These are phyloP conservation scores for Vaccinium darrowii DNA, from an alignment of 148 eudicot species.

Conservation along the genomic window DNA sequence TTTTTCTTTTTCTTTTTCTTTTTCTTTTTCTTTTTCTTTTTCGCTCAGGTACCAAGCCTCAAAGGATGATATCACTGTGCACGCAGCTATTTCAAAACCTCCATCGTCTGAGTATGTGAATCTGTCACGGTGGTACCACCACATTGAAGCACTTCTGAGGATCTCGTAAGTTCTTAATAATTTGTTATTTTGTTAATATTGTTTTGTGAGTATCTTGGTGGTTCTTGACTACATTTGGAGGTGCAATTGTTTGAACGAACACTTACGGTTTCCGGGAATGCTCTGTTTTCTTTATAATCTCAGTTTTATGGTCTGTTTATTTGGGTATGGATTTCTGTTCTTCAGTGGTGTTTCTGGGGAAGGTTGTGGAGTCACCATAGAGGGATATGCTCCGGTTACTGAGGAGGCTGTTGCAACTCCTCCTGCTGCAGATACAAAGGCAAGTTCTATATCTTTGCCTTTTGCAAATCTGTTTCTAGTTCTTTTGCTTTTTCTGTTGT, in stretches of 20 bases:
- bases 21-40: background rate
- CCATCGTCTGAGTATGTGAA: conserved; percentile 73
- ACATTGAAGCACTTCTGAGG: conserved; percentile 87
- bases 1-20: too few relatives aligned
- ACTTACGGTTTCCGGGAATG: background rate
- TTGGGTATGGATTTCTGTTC: background rate
- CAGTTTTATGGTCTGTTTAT: background rate
- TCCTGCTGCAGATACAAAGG: conserved; percentile 70
- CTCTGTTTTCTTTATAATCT: background rate
- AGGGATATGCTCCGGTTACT: conserved; percentile 62
- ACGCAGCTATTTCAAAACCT: conserved; percentile 52
- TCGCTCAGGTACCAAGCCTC: conserved; percentile 77
- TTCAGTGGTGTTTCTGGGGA: conserved; percentile 82
- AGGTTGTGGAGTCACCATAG: conserved; percentile 72
- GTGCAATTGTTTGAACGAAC: background rate
- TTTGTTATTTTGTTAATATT: background rate
- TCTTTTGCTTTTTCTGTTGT: background rate
- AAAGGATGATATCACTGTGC: conserved; percentile 85
- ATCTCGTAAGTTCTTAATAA: conserved; percentile 64
- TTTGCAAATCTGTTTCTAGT: background rate
- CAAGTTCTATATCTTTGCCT: conserved; percentile 12
- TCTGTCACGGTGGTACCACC: conserved; percentile 79
- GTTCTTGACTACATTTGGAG: background rate
- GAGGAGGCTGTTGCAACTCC: conserved; percentile 67
- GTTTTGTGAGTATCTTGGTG: background rate